These are phyloP conservation scores for Exophiala lecanii-corni DNA, from an alignment of 2,329 filamentous ascomycete species.

Conservation along the genomic window DNA sequence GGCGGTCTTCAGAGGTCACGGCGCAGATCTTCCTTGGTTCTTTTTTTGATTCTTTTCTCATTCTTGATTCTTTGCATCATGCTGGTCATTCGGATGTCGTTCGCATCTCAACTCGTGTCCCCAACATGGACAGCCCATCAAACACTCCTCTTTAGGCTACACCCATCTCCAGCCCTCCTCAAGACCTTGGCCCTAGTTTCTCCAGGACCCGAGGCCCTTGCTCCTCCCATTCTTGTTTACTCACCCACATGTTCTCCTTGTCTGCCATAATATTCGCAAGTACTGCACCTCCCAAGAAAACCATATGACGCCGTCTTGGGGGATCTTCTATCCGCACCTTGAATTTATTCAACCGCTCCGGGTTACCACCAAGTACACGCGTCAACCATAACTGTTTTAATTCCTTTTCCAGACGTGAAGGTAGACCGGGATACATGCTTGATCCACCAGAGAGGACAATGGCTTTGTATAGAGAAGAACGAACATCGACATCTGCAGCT, in stretches of 20 bases:
- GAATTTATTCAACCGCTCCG: constrained; percentile 93
- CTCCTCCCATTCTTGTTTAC: constrained; percentile 94
- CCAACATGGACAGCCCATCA: too few relatives aligned
- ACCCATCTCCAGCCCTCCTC: too few relatives aligned
- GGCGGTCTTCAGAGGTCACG: too few relatives aligned
- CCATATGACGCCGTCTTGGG: constrained; percentile 93
- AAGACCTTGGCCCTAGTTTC: constrained; percentile 82
- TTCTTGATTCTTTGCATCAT: background rate
- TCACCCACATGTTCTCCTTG: constrained; percentile 99
- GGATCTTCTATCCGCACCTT: constrained; percentile 99
- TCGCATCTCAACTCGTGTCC: too few relatives aligned
- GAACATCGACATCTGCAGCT: constrained; percentile 88
- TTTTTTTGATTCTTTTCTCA: background rate
- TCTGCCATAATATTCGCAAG: constrained; percentile 98
- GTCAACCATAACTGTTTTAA: constrained; percentile 98
- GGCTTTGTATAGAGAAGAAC: constrained; percentile 90
- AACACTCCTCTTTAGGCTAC: too few relatives aligned
- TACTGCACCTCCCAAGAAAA: constrained; percentile 96
- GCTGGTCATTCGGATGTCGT: background rate
- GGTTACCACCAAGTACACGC: constrained; percentile 81
- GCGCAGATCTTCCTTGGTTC: too few relatives aligned
- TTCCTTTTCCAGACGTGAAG: constrained; percentile 94
- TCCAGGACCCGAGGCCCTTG: constrained; percentile 78
- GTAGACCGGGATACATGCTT: constrained; percentile 98
- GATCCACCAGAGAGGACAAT: constrained; percentile 94